Conservation (phyloP, 768 basidiomycete genomes). For the Leccinum barrowsii region DNA sequence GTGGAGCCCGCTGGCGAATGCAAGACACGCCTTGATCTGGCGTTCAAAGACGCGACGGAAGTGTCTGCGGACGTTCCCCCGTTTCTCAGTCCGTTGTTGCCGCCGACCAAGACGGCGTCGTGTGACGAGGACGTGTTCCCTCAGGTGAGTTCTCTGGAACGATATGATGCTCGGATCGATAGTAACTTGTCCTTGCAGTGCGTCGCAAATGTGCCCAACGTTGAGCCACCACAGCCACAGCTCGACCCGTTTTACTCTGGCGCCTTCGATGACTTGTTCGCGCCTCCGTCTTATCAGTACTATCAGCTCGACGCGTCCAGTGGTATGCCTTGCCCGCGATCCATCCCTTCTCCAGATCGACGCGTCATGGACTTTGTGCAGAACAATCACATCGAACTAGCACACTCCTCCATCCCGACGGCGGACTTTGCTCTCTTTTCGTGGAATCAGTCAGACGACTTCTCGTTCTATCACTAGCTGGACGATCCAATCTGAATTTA, state of each 20-base stretch:
- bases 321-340: neutral
- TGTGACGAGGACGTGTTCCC: neutral
- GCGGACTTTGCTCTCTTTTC: constrained; percentile 18
- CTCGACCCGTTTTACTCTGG: constrained; percentile 1
- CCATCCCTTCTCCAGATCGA: constrained; percentile 1
- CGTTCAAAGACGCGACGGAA: neutral
- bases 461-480: constrained; percentile 18
- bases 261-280: neutral
- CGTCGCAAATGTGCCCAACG: neutral
- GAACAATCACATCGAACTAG: neutral
- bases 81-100: constrained; percentile 31
- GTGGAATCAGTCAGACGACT: constrained; percentile 23
- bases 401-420: constrained; percentile 3
- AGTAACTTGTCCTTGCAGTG: constrained; percentile 3
- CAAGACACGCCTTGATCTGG: neutral
- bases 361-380: constrained; percentile 12
- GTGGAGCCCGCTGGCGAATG: neutral
- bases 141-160: constrained; percentile 13
- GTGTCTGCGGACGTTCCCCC: constrained; percentile 14
- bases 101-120: constrained; percentile 13
- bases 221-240: neutral
- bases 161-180: neutral
- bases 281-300: constrained; percentile 2
- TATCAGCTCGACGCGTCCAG: neutral
- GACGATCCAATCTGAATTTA: constrained; percentile 22